phyloP scores from a whole-genome alignment of 176 grass and related monocot genomes.

The Themeda triandra region DNA sequence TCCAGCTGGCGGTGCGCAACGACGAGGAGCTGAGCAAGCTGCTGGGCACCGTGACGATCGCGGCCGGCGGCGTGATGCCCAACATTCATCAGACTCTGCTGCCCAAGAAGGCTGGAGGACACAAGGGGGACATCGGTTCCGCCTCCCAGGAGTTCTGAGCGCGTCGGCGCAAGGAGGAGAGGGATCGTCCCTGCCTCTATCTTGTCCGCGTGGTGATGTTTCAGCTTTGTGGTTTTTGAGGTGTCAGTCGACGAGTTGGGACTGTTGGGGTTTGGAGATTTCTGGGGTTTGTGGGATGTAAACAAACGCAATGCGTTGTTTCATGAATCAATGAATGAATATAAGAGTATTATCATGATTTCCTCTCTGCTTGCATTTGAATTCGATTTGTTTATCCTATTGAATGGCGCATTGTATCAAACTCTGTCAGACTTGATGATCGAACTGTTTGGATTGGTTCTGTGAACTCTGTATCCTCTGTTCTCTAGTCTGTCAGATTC shows the following conservation, averaged over 20 bases:
- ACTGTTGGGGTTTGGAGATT: neutral
- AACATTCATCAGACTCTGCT: constrained; percentile 44
- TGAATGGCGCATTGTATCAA: neutral
- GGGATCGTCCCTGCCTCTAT: neutral
- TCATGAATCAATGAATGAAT: neutral
- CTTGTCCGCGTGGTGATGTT: neutral
- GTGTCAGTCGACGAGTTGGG: neutral
- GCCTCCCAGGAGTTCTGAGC: constrained; percentile 51
- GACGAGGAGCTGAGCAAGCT: constrained; percentile 56
- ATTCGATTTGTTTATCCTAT: neutral
- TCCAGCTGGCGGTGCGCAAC: constrained; percentile 50
- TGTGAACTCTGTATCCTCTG: neutral
- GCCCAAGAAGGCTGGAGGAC: constrained; percentile 41
- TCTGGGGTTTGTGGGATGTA: neutral
- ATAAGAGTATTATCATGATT: neutral
- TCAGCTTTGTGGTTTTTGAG: neutral
- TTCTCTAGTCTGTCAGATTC: neutral
- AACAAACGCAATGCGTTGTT: neutral
- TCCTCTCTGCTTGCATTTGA: neutral
- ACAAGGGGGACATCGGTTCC: constrained; percentile 36
- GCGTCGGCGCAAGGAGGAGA: neutral
- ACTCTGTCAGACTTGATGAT: neutral
- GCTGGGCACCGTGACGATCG: constrained; percentile 43
- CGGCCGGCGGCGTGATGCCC: constrained; percentile 45
- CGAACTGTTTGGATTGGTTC: neutral